Conservation (phyloP, 1,139 yeast genomes). For the Nadsonia commutata region DNA sequence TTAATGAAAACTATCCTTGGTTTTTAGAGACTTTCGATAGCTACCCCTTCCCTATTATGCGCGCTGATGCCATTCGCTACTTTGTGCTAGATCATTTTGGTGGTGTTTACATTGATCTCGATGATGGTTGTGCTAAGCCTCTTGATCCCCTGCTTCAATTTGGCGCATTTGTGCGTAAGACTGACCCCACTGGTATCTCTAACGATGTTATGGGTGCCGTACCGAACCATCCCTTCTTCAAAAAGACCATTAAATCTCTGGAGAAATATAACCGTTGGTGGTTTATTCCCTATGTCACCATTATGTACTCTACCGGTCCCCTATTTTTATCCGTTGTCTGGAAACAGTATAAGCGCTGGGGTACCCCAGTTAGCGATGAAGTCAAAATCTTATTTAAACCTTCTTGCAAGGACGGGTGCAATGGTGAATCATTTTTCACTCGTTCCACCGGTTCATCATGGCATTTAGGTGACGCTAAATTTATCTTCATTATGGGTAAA, state of each 20-base stretch:
- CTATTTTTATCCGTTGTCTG: conserved; percentile 71
- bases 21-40: conserved; percentile 63
- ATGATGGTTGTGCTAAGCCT: conserved; percentile 68
- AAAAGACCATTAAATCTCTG: conserved; percentile 51
- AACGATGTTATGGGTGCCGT: conserved; percentile 88
- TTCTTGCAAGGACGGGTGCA: not conserved
- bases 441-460: conserved; percentile 74
- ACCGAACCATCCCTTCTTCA: conserved; percentile 76
- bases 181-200: conserved; percentile 82
- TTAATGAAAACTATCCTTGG: conserved; percentile 72
- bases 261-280: conserved; percentile 31
- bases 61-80: conserved; percentile 90
- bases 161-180: conserved; percentile 78
- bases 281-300: conserved; percentile 68
- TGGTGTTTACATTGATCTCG: conserved; percentile 81
- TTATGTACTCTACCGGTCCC: conserved; percentile 92
- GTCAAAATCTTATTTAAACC: not conserved
- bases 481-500: conserved; percentile 52
- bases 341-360: conserved; percentile 75
- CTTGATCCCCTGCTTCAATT: conserved; percentile 68
- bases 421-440: conserved; percentile 34
- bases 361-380: conserved; percentile 9
- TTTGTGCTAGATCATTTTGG: conserved; percentile 75
- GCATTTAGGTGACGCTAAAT: conserved; percentile 76
- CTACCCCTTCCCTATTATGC: conserved; percentile 67